Conservation (phyloP, 164 flowering plant genomes). For the Vitis rupestris region DNA sequence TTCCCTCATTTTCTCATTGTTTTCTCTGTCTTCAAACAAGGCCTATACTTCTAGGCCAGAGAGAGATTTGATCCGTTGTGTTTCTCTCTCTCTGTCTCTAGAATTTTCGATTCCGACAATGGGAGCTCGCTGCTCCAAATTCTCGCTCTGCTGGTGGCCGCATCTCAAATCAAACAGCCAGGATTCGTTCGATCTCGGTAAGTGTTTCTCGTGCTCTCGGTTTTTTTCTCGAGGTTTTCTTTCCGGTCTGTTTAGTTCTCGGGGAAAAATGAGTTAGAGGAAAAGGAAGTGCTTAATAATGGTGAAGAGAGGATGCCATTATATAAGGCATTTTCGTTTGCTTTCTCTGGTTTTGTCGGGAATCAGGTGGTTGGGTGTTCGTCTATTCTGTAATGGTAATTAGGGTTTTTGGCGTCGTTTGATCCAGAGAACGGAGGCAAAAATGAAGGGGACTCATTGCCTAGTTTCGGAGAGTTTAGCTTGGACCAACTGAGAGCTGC, state of each 20-base stretch:
- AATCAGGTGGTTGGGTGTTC: too few species aligned
- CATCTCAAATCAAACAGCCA: slow-evolving; percentile 51
- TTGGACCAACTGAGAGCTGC: slow-evolving; percentile 38
- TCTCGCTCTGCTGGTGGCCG: slow-evolving; percentile 72
- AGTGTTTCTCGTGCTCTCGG: slow-evolving; percentile 8
- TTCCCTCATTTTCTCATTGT: slow-evolving; percentile 2
- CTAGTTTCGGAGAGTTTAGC: slow-evolving; percentile 36
- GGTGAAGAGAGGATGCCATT: too few species aligned
- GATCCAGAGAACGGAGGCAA: slow-evolving; percentile 50
- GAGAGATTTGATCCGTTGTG: background rate
- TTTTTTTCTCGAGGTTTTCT: slow-evolving; percentile 6
- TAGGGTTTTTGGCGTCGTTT: too few species aligned
- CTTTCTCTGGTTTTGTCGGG: background rate
- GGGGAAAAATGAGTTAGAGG: background rate
- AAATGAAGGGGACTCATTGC: slow-evolving; percentile 30
- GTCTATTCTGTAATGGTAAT: too few species aligned
- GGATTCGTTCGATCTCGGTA: slow-evolving; percentile 65
- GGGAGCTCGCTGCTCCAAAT: slow-evolving; percentile 87
- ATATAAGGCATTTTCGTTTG: background rate
- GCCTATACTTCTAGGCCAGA: background rate
- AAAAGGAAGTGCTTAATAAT: too few species aligned
- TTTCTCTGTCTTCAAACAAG: background rate
- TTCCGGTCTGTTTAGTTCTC: background rate
- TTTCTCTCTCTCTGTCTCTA: slow-evolving; percentile 1
- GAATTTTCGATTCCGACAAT: slow-evolving; percentile 27